Evolutionary conservation across 1,284 basidiomycete genomes (phyloP).

Genomic region (Limonomyces culmigenus): DNA sequence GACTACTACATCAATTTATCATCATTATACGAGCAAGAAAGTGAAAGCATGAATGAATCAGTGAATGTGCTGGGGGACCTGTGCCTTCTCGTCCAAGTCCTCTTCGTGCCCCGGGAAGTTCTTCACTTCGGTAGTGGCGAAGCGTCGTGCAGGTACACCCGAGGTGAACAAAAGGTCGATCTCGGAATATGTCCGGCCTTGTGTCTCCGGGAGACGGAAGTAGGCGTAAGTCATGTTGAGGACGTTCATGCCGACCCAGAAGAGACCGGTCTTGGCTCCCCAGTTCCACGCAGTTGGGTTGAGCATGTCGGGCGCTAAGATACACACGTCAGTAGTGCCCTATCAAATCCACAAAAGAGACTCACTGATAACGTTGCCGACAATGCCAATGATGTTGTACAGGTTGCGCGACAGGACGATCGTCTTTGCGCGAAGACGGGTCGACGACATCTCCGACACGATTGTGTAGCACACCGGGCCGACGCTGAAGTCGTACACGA

Average conservation of each 20-base stretch:
- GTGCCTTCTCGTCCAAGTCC: no score
- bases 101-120: no score
- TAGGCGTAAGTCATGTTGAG: slow-evolving; percentile 13
- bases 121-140: neutral
- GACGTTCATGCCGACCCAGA: slow-evolving; percentile 16
- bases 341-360: no score
- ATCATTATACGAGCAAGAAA: no score
- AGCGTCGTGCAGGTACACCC: neutral
- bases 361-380: no score
- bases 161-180: neutral
- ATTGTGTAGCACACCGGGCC: slow-evolving; percentile 21
- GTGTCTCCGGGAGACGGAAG: neutral
- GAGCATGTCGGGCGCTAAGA: slow-evolving; percentile 23
- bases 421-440: slow-evolving; percentile 26
- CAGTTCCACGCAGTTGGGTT: slow-evolving; percentile 20
- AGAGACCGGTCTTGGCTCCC: slow-evolving; percentile 18
- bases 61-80: no score
- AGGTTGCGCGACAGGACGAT: slow-evolving; percentile 26
- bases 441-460: slow-evolving; percentile 21
- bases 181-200: neutral
- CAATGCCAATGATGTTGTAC: slow-evolving; percentile 24
- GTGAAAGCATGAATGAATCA: no score
- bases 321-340: no score
- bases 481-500: slow-evolving; percentile 18
- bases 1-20: no score